phyloP scores from a whole-genome alignment of 257 asterid genomes.

The Solanum gracilifrons region DNA sequence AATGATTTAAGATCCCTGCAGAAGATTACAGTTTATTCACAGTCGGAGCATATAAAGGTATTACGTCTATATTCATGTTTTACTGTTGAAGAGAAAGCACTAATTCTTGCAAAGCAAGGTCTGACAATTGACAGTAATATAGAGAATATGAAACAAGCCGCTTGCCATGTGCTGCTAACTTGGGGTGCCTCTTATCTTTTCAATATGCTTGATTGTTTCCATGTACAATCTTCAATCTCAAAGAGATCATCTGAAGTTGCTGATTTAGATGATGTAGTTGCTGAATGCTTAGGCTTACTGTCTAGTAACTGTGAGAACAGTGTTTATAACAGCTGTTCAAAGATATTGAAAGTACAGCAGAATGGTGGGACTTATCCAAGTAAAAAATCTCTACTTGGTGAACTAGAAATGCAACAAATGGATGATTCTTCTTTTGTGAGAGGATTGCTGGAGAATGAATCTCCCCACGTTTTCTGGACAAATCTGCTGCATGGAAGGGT shows the following conservation, averaged over 20 bases:
- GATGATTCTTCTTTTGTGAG: conserved; percentile 12
- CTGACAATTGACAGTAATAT: conserved; percentile 20
- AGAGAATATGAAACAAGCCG: conserved; percentile 12
- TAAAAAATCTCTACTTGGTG: conserved; percentile 32
- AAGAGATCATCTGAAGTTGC: conserved; percentile 9
- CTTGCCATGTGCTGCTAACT: conserved; percentile 31
- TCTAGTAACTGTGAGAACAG: conserved; percentile 16
- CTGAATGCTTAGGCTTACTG: conserved; percentile 27
- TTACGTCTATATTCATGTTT: conserved; percentile 47
- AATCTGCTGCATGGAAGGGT: conserved; percentile 31
- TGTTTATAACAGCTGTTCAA: background rate
- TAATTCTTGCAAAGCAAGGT: conserved; percentile 48
- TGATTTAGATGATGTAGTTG: conserved; percentile 37
- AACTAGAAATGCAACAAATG: conserved; percentile 22
- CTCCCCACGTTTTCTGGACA: conserved; percentile 37
- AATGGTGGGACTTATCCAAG: conserved; percentile 26
- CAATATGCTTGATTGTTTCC: background rate
- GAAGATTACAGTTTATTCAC: conserved; percentile 34
- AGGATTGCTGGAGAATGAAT: conserved; percentile 17
- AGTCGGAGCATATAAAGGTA: conserved; percentile 36
- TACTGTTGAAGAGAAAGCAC: conserved; percentile 50
- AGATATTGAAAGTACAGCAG: conserved; percentile 20
- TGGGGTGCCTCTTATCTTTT: conserved; percentile 53
- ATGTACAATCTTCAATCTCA: conserved; percentile 8
- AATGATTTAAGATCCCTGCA: conserved; percentile 51